Conservation (phyloP, 148 eudicot species). For the Rhododendron simsii region DNA sequence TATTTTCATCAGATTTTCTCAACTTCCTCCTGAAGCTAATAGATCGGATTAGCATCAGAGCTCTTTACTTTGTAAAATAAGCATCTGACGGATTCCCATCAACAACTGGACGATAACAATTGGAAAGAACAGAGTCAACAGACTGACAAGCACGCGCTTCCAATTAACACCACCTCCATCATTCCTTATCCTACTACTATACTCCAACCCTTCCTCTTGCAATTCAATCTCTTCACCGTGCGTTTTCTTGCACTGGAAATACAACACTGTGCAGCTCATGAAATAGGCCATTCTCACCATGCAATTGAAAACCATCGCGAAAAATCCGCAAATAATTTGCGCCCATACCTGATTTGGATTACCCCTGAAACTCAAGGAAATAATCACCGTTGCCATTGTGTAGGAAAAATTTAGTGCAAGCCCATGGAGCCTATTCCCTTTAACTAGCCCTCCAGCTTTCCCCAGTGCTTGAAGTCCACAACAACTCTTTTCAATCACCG, state of each 20-base stretch:
- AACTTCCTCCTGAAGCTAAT: too few species aligned
- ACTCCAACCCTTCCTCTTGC: constrained; percentile 1
- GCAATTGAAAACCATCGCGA: not conserved
- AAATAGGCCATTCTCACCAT: not conserved
- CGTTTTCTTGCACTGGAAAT: constrained; percentile 24
- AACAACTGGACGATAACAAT: too few species aligned
- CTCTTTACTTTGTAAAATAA: too few species aligned
- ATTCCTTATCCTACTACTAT: too few species aligned
- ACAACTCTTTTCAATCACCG: not conserved
- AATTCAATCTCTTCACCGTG: constrained; percentile 29
- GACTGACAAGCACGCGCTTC: too few species aligned
- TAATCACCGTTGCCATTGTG: not conserved
- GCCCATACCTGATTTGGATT: not conserved
- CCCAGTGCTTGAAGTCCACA: constrained; percentile 3
- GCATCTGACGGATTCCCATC: too few species aligned
- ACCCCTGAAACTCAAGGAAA: not conserved
- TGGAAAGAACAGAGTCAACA: too few species aligned
- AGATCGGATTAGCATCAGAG: too few species aligned
- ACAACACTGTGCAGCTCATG: constrained; percentile 24
- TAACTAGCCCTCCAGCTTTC: constrained; percentile 27
- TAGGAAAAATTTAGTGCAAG: constrained; percentile 11
- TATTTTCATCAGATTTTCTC: too few species aligned
- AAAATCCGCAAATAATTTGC: not conserved
- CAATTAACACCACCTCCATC: too few species aligned
- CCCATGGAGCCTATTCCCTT: constrained; percentile 34